Evolutionary conservation across 495 filamentous ascomycete species (phyloP).

Genomic region (Xylaria intraflava): DNA sequence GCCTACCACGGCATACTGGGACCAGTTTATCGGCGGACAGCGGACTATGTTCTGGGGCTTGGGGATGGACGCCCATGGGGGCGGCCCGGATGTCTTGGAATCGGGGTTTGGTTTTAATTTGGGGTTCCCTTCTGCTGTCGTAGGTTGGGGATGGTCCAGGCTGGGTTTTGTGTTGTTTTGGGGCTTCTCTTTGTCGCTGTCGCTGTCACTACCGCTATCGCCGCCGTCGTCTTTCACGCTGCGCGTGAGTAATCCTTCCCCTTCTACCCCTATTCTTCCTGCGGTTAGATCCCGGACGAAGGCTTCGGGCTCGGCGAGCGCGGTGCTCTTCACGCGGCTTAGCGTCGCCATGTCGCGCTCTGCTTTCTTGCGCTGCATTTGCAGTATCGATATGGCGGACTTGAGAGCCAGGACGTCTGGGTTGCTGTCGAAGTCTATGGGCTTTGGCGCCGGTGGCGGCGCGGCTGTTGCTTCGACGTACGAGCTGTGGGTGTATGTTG

Average conservation of each 20-base stretch:
- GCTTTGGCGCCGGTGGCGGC: conserved; percentile 50
- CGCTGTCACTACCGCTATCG: conserved; percentile 25
- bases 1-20: conserved; percentile 77
- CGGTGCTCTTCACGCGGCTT: conserved; percentile 54
- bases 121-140: neutral
- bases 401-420: conserved; percentile 78
- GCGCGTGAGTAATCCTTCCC: conserved; percentile 23
- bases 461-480: conserved; percentile 33
- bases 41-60: conserved; percentile 76
- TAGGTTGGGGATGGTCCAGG: neutral
- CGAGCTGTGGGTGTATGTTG: conserved; percentile 35
- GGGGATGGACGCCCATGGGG: conserved; percentile 50
- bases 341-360: conserved; percentile 62
- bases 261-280: conserved; percentile 42
- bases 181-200: conserved; percentile 10
- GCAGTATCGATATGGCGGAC: conserved; percentile 71
- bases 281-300: conserved; percentile 58
- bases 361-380: conserved; percentile 72
- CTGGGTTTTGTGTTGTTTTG: conserved; percentile 9
- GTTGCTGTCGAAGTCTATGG: conserved; percentile 70
- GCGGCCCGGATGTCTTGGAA: neutral
- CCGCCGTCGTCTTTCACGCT: conserved; percentile 24
- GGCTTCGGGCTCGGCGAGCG: conserved; percentile 58
- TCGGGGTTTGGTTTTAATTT: conserved; percentile 1
- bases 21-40: conserved; percentile 84